Evolutionary conservation across 2,329 filamentous ascomycete species (phyloP).

Genomic region (Paraconiothyrium brasiliense): DNA sequence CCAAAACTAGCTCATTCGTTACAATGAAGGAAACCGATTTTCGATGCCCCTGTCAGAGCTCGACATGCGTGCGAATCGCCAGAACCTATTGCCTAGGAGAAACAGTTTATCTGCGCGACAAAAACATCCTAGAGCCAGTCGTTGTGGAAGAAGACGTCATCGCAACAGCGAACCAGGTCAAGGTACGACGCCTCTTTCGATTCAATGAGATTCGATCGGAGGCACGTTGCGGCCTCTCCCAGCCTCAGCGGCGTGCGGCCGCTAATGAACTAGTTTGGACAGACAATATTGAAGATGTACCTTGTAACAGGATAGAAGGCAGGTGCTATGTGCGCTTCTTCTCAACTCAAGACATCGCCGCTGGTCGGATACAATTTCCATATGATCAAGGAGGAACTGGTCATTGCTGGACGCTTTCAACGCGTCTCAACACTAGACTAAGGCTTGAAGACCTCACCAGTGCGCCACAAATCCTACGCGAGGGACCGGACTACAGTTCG

Average conservation of each 20-base stretch:
- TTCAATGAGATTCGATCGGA: too few species aligned
- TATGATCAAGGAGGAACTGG: conserved; percentile 73
- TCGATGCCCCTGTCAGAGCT: conserved; percentile 57
- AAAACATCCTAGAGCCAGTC: conserved; percentile 65
- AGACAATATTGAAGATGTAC: conserved; percentile 53
- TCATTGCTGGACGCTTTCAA: conserved; percentile 71
- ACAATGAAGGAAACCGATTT: conserved; percentile 66
- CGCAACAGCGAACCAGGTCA: conserved; percentile 35
- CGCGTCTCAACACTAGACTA: conserved; percentile 14
- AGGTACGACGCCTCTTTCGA: conserved; percentile 66
- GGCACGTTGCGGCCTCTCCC: conserved; percentile 31
- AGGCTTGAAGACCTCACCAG: conserved; percentile 8
- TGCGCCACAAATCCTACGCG: conserved; percentile 39
- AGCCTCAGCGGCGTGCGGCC: conserved; percentile 38
- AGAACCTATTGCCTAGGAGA: conserved; percentile 62
- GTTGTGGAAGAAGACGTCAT: conserved; percentile 60
- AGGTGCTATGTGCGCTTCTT: conserved; percentile 70
- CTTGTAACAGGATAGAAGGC: conserved; percentile 57
- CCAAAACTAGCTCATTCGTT: conserved; percentile 68
- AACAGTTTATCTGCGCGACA: conserved; percentile 63
- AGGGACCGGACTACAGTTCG: conserved; percentile 68
- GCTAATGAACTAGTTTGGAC: conserved; percentile 70
- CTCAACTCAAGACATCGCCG: conserved; percentile 40
- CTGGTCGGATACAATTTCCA: conserved; percentile 62
- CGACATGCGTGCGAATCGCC: conserved; percentile 16